Percentiles rank a stretch among this genome's conserved stretches.
Evolutionary conservation across 139 green algal genomes (phyloP).

Genomic region (Edaphochlamys debaryana): DNA sequence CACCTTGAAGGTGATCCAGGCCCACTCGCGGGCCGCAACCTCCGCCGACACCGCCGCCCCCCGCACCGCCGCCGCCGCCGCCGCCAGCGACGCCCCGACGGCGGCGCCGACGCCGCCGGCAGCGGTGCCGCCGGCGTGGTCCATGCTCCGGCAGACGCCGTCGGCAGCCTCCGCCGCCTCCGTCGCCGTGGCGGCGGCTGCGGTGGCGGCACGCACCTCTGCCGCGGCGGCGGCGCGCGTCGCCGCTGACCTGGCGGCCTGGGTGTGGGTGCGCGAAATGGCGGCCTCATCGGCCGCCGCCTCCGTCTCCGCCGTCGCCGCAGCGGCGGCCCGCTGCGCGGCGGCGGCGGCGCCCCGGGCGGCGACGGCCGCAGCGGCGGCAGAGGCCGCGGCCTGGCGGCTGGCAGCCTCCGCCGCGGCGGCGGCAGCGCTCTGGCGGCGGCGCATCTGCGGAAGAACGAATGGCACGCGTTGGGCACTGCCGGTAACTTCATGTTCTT

Average conservation of each 20-base stretch:
- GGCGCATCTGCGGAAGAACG: constrained; percentile 2
- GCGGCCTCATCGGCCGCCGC: not conserved
- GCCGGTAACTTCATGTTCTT: too few species aligned
- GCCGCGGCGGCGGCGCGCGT: not conserved
- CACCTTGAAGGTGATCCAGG: constrained; percentile 13
- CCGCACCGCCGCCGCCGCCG: not conserved
- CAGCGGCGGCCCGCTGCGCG: not conserved
- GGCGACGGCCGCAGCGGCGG: not conserved
- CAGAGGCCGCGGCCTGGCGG: not conserved
- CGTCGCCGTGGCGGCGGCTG: not conserved
- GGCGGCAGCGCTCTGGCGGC: not conserved
- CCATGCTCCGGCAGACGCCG: not conserved
- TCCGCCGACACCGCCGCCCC: not conserved
- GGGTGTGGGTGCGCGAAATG: not conserved
- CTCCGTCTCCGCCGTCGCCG: not conserved
- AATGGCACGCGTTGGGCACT: too few species aligned
- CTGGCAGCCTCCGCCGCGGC: not conserved
- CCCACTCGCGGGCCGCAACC: constrained; percentile 12
- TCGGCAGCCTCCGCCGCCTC: not conserved
- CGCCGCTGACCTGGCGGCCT: not conserved
- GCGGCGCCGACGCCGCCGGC: not conserved
- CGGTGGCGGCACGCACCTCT: not conserved
- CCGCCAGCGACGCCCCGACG: not conserved
- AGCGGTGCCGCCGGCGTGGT: too few species aligned
- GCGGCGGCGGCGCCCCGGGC: not conserved